Evolutionary conservation across 768 basidiomycete genomes (phyloP), one percentile per base, ranked within the genome.

Genomic region (Suillus plorans): DNA sequence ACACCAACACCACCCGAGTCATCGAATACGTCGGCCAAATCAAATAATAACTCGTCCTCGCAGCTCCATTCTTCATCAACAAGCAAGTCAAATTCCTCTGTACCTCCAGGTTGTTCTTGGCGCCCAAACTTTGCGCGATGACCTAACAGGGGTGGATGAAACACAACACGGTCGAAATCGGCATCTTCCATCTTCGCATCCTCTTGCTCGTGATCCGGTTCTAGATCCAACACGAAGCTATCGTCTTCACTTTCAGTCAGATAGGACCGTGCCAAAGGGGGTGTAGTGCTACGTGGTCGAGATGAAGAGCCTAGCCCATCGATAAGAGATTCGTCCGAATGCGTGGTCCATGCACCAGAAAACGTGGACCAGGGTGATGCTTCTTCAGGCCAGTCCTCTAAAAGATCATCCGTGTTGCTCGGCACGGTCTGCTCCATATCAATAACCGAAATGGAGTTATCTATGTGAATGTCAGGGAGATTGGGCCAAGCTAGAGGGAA

Each of bases 291-390:
- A 50, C 66, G 58, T 64, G 67, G 60, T 63, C 36, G 25, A 28
- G 66, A 70, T 59, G 67, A 64, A 55, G 64, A 25, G 56, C 45
- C 50, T 42, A 41, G 53, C 63, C 61, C 56, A 16, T 59, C 36
- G 70, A 76, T 72, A 75, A 73, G 75, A 64, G 68, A 73, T 68
- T 64, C 61, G 25, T 66, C 67, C 60, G 68, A 72, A 60, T 65
- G 65, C 63, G 31, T 56, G 55, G 56, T 69, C 37, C 42, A 61
- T 41, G 37, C 55, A 34, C 55, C 62, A 25, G 50, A 22, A 36
- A 42, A 63, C 39, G 39, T 59, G 62, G 36, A 20, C 61, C 28
- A 36, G n/a, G 22, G 22, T 34, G 22, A 41, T 6, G 41, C 67
- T 47, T 65, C 68, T 31, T 66, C 68, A 18, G 56, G 14, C 64